Evolutionary conservation across 2,329 filamentous ascomycete species (phyloP).

Genomic region (Alternaria triticimaculans): DNA sequence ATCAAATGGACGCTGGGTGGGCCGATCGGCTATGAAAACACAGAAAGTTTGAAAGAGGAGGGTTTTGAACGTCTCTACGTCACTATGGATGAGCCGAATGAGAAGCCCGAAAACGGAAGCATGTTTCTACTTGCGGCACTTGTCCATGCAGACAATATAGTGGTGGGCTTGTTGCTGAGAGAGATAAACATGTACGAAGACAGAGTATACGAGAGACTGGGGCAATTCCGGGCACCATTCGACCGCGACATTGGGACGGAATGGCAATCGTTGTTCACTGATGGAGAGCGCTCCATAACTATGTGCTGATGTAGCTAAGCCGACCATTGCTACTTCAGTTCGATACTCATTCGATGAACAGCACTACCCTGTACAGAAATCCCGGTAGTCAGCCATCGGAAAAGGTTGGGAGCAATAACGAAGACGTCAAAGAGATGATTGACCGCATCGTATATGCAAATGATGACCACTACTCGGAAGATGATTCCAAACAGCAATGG

Average conservation of each 20-base stretch:
- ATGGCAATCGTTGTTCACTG: not conserved
- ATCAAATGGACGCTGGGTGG: not conserved
- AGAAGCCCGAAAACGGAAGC: not conserved
- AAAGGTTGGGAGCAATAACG: not conserved
- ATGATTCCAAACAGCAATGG: not conserved
- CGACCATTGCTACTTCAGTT: too few species aligned
- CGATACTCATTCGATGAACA: too few species aligned
- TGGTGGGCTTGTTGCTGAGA: not conserved
- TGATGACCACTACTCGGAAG: fast-evolving
- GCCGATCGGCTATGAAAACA: too few species aligned
- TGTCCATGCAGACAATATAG: not conserved
- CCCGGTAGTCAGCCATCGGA: too few species aligned
- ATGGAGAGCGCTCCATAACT: not conserved
- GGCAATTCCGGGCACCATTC: not conserved
- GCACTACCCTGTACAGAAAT: too few species aligned
- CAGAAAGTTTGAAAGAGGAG: too few species aligned
- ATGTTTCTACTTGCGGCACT: not conserved
- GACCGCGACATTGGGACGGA: too few species aligned
- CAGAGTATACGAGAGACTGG: not conserved
- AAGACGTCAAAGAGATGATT: not conserved
- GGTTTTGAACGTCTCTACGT: too few species aligned
- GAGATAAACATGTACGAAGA: too few species aligned
- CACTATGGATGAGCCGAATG: not conserved
- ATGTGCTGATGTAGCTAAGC: not conserved
- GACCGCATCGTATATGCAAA: too few species aligned